A percentile compares a stretch with the other conserved stretches of the same genome.
These are phyloP conservation scores for Naganishia albida DNA, from an alignment of 1,284 basidiomycete species.

Conservation along the genomic window DNA sequence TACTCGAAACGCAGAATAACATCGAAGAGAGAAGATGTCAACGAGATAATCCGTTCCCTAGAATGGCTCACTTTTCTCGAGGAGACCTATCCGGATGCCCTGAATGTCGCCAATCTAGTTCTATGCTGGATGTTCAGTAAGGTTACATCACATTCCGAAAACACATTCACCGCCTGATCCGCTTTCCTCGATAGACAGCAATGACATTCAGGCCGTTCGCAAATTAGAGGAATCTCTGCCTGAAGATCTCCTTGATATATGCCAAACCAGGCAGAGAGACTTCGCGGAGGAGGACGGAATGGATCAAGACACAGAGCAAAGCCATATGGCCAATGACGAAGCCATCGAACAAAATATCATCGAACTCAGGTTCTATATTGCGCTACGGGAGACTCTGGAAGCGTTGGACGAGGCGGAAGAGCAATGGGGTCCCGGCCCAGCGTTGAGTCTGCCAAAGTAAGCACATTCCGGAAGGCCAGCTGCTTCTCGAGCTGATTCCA, in stretches of 20 bases:
- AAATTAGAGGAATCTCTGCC: conserved; percentile 65
- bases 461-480: not conserved
- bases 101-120: conserved; percentile 81
- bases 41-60: conserved; percentile 76
- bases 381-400: conserved; percentile 59
- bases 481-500: not conserved
- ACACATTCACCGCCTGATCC: not conserved
- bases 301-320: conserved; percentile 54
- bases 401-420: conserved; percentile 67
- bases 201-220: conserved; percentile 71
- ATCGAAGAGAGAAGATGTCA: conserved; percentile 51
- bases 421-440: conserved; percentile 49
- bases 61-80: conserved; percentile 89
- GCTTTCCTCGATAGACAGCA: conserved; percentile 60
- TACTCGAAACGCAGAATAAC: conserved; percentile 44
- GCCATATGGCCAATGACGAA: conserved; percentile 37
- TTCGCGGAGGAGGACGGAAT: conserved; percentile 63
- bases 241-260: conserved; percentile 71
- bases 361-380: conserved; percentile 46
- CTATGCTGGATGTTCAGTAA: conserved; percentile 82
- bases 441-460: conserved; percentile 1
- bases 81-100: conserved; percentile 71
- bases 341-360: conserved; percentile 47
- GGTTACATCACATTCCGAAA: conserved; percentile 37
- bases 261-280: conserved; percentile 64